Base-by-base conservation (phyloP, 352 stramenopile species). In the Globisporangium barbulae region DNA sequence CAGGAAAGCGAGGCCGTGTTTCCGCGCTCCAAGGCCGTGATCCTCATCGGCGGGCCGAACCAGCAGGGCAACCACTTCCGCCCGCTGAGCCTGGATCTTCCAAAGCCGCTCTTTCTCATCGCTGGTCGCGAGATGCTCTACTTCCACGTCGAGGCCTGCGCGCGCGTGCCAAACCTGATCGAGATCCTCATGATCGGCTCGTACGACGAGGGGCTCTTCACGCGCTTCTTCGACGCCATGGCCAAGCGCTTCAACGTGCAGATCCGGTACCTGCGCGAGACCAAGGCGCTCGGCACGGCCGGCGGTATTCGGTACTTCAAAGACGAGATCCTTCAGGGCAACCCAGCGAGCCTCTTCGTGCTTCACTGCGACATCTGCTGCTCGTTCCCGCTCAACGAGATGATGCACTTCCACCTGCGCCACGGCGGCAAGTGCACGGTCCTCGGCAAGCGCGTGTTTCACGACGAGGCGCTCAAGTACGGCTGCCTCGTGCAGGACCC, bases 181-280 rank as follows among this genome's bases (percentile, higher is more conserved):
- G 88, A 96, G 69, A 96, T 96, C 64, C 52, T 96, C 37, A 93
- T 96, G 83, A 90, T 96, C 55, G 88, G 88, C 12, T 93, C 84
- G 19, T 94, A 96, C 68, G 88, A 96, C 63, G 86, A 94, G 70
- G 86, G 88, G 8, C 79, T 96, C 5, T 96, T 96, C 71, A 87
- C 85, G 28, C 85, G 86, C 56, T 96, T 94, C 73, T 94, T 96
- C 59, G 88, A 95, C 72, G 78, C 83, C 47, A 79, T 95, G 33
- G 83, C 64, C 64, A 84, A 82, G 41, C 81, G 82, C 44, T 94
- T 95, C 68, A 92, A 93, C 65, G 83, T 94, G 31, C 78, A 87
- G 45, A 96, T 96, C 67, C 79, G 88, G 13, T 96, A 96, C 69
- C 59, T 96, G 30, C 72, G 76, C 3, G 88, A 96, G 57, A 69